These are phyloP conservation scores for Soucietia sequanensis DNA, from an alignment of 805 yeast genomes.

Conservation along the genomic window DNA sequence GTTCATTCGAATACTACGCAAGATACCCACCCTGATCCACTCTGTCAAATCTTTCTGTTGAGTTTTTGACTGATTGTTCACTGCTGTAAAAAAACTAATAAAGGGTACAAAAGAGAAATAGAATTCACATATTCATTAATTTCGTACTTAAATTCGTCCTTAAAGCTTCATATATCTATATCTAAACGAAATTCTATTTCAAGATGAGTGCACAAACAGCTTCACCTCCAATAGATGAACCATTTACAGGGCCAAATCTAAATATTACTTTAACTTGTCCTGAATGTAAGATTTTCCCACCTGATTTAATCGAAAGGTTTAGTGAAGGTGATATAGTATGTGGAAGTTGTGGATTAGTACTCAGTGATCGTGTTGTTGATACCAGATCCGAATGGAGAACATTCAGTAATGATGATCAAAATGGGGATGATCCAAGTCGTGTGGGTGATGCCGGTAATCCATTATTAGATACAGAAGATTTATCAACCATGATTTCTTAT, in stretches of 20 bases:
- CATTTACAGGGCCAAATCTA: conserved; percentile 69
- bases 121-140: no score
- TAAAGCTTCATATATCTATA: no score
- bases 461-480: conserved; percentile 82
- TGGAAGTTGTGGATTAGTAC: conserved; percentile 92
- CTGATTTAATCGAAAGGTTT: conserved; percentile 90
- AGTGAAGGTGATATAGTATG: conserved; percentile 99
- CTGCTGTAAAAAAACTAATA: no score
- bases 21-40: no score
- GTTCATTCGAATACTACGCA: no score
- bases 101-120: no score
- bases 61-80: no score
- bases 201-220: conserved; percentile 8
- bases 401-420: conserved; percentile 95
- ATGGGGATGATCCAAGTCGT: conserved; percentile 98
- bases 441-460: conserved; percentile 98
- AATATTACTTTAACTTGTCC: conserved; percentile 92
- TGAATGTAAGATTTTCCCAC: conserved; percentile 94
- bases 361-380: conserved; percentile 89
- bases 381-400: conserved; percentile 99
- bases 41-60: no score
- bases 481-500: conserved; percentile 87
- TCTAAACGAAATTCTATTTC: no score
- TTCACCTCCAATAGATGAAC: conserved; percentile 18
- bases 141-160: no score